Evolutionary conservation across 257 asterid species (phyloP).

Genomic region (Nicotiana otophora): DNA sequence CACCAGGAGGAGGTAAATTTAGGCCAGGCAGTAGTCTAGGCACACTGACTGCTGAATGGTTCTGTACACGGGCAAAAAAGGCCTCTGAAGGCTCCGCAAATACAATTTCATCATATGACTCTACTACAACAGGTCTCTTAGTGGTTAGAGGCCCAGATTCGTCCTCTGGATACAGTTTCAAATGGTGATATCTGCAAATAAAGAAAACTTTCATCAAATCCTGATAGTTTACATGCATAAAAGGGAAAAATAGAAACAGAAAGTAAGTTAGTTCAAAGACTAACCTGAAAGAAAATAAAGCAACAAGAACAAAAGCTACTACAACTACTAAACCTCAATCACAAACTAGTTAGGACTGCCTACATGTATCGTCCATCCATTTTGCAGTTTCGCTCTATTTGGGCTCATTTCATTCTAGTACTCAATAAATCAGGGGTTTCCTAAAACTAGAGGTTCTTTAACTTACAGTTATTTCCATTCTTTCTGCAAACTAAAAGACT

Average conservation of each 20-base stretch:
- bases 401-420: background rate
- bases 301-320: background rate
- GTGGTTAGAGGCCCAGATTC: slow-evolving; percentile 69
- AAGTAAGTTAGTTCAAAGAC: background rate
- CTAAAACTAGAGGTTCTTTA: background rate
- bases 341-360: background rate
- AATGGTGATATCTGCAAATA: slow-evolving; percentile 63
- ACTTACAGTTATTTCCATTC: background rate
- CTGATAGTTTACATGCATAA: background rate
- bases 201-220: background rate
- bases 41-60: slow-evolving; percentile 65
- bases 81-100: slow-evolving; percentile 74
- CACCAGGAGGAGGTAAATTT: slow-evolving; percentile 60
- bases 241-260: background rate
- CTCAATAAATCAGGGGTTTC: background rate
- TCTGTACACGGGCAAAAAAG: slow-evolving; percentile 69
- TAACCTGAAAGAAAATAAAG: background rate
- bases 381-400: background rate
- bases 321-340: background rate
- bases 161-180: slow-evolving; percentile 83
- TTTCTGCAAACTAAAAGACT: background rate
- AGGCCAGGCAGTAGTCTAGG: slow-evolving; percentile 63
- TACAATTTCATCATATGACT: slow-evolving; percentile 85
- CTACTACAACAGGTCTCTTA: slow-evolving; percentile 78
- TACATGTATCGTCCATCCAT: background rate